Percentiles rank a stretch among this genome's conserved stretches.
phyloP scores from a whole-genome alignment of 768 basidiomycete genomes.

The Serendipita sp. region DNA sequence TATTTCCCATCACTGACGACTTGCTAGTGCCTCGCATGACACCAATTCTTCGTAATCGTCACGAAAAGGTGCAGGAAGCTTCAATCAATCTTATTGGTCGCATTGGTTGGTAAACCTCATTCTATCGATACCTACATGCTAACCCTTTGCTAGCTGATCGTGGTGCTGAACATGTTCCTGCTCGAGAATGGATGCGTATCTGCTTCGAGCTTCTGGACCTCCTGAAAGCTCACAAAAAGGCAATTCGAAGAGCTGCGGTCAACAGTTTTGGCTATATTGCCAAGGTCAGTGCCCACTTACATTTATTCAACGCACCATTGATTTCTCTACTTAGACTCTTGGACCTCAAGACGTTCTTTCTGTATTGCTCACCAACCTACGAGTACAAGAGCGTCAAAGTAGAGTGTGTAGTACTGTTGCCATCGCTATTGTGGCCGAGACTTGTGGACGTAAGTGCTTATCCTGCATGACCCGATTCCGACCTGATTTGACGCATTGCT shows the following conservation, averaged over 20 bases:
- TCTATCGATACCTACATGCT: constrained; percentile 9
- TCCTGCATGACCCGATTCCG: not conserved
- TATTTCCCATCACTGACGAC: constrained; percentile 13
- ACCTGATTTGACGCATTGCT: constrained; percentile 10
- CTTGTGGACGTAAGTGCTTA: constrained; percentile 49
- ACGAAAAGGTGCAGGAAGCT: constrained; percentile 98
- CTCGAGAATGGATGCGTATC: constrained; percentile 99
- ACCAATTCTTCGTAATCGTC: constrained; percentile 93
- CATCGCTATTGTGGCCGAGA: constrained; percentile 90
- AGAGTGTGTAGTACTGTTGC: constrained; percentile 98
- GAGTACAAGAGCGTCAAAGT: constrained; percentile 97
- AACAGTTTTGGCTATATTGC: constrained; percentile 99
- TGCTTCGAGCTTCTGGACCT: constrained; percentile 96
- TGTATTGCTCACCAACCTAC: constrained; percentile 87
- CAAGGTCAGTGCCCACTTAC: no score
- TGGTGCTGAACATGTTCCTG: constrained; percentile 96
- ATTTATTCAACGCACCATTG: no score
- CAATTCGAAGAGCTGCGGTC: constrained; percentile 94
- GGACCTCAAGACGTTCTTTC: constrained; percentile 97
- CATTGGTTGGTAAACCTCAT: constrained; percentile 38
- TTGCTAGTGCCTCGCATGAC: constrained; percentile 91
- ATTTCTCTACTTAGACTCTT: constrained; percentile 56
- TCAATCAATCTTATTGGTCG: constrained; percentile 99
- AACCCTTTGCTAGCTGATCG: constrained; percentile 55
- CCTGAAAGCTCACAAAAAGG: constrained; percentile 98